Evolutionary conservation across 257 asterid species (phyloP).

Genomic region (Ehretia macrophylla): DNA sequence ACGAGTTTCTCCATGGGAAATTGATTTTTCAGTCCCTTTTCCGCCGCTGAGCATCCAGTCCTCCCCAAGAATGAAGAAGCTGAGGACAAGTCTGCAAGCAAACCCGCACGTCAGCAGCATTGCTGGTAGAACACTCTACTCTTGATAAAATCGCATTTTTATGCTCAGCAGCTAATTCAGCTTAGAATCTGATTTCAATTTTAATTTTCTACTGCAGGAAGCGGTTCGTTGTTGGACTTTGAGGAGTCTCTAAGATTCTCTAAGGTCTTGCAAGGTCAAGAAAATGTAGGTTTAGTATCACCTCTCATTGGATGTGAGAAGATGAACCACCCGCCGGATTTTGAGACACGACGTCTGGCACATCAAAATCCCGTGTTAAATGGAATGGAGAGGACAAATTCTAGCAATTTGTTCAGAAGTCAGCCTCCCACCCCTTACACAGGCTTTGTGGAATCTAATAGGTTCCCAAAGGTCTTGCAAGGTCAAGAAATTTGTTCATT

Average conservation of each 20-base stretch:
- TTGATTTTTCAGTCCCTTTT: constrained; percentile 77
- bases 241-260: constrained; percentile 87
- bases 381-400: neutral
- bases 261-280: constrained; percentile 99
- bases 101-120: constrained; percentile 17
- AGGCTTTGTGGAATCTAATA: constrained; percentile 84
- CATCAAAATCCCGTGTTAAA: neutral
- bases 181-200: too few species aligned
- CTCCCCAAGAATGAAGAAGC: constrained; percentile 79
- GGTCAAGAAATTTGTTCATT: constrained; percentile 99
- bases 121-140: too few species aligned
- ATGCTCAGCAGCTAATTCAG: too few species aligned
- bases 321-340: constrained; percentile 1
- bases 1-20: constrained; percentile 97
- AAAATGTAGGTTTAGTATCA: constrained; percentile 67
- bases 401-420: constrained; percentile 40
- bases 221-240: constrained; percentile 76
- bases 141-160: too few species aligned
- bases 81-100: constrained; percentile 55
- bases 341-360: constrained; percentile 2
- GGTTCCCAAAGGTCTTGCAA: constrained; percentile 99
- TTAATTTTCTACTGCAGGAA: constrained; percentile 21
- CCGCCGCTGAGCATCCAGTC: constrained; percentile 70
- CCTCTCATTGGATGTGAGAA: constrained; percentile 40
- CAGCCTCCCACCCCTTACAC: constrained; percentile 58